Evolutionary conservation across 202 grass and related monocot genomes (phyloP).

Genomic region (Brachypodium distachyon): DNA sequence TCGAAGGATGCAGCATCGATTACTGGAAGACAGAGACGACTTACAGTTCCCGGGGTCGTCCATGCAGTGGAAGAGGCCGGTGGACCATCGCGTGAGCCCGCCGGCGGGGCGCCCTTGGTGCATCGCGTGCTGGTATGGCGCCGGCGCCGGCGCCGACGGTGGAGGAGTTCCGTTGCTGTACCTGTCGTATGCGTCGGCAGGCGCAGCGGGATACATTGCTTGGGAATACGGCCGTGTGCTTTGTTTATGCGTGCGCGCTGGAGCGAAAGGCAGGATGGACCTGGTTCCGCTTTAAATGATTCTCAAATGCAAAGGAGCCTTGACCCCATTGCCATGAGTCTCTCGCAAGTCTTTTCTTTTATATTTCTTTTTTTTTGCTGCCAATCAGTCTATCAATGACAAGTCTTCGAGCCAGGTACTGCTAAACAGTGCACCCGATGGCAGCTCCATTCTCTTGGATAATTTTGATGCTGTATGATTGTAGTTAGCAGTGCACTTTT

Average conservation of each 20-base stretch:
- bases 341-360: background rate
- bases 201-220: conserved; percentile 52
- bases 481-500: background rate
- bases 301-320: too few relatives aligned
- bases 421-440: background rate
- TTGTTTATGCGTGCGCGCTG: background rate
- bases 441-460: background rate
- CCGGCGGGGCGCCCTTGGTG: conserved; percentile 14
- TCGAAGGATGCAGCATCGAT: background rate
- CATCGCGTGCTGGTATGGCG: background rate
- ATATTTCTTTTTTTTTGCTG: background rate
- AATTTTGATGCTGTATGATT: too few relatives aligned
- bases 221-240: background rate
- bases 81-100: conserved; percentile 58
- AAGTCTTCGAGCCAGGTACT: too few relatives aligned
- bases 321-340: too few relatives aligned
- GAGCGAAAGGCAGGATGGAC: background rate
- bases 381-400: background rate
- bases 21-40: background rate
- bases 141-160: conserved; percentile 25
- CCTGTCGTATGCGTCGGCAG: conserved; percentile 35
- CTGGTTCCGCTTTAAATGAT: background rate
- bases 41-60: conserved; percentile 96
- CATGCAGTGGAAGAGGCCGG: conserved; percentile 94
- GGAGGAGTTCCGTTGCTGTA: conserved; percentile 9